Evolutionary conservation across 2,329 filamentous ascomycete genomes (phyloP), one percentile per base, ranked within the genome.

Genomic region (Xenoacremonium recifei): DNA sequence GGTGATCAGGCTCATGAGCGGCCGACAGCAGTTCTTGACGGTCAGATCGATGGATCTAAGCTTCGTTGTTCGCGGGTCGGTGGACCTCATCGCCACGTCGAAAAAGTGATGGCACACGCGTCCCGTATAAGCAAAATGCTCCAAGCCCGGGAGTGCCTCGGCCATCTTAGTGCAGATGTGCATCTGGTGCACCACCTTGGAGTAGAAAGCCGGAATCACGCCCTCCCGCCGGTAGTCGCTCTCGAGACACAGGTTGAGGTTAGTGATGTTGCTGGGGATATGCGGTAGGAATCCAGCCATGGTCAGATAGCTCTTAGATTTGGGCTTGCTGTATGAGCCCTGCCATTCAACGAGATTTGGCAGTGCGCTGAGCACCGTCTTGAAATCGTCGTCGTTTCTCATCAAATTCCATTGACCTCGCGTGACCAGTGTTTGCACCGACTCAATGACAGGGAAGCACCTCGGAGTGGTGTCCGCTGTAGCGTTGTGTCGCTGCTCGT

Each of bases 371-470:
- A 80, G 71, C 37, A 90, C 74, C 38, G 71, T 73, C 42, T 72
- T 65, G 64, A 86, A 89, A 60, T 89, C 84, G 15, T 70, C 66
- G 32, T 77, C 68, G 13, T 75, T 70, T 35, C 85, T 73, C 62
- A 88, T 84, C 20, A 89, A 72, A 57, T 89, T 89, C 85, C 85
- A 90, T 51, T 88, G 84, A 6, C 85, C 85, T 54, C 85, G 82
- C 63, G 85, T 84, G 32, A 89, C 78, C 16, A 89, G 72, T 1
- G 84, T 87, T 39, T 76, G 75, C 21, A 89, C 75, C 3, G 77
- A 76, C 3, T 69, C 61, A 3, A 86, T 67, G 16, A 63, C 53
- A 7, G 75, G 70, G 6, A 81, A 61, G n/a, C n/a, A n/a, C n/a
- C n/a, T n/a, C n/a, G n/a, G n/a, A 20, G 59, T 54, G 50, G 66